Conservation (phyloP, 768 basidiomycete species). For the Suillus placidus region DNA sequence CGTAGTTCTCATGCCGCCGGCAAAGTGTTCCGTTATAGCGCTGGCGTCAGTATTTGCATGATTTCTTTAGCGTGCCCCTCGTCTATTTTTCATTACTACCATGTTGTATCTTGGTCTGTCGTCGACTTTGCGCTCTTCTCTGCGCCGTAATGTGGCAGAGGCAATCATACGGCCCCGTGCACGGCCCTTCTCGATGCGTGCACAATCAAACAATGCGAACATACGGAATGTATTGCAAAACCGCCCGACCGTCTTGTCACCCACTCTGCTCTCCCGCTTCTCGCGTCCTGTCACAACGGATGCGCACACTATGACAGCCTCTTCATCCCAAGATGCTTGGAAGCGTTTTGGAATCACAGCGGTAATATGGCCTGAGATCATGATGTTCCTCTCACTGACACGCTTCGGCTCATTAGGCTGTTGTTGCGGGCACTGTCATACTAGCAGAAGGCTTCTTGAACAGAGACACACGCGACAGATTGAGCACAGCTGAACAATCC, state of each 20-base stretch:
- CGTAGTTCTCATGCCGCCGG: constrained; percentile 4
- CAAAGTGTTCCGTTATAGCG: not conserved
- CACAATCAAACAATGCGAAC: constrained; percentile 31
- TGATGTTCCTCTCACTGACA: not conserved
- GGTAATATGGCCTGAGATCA: constrained; percentile 36
- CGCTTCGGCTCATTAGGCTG: constrained; percentile 45
- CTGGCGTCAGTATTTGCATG: not conserved
- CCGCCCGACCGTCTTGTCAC: constrained; percentile 25
- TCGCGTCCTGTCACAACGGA: constrained; percentile 57
- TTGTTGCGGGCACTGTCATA: constrained; percentile 72
- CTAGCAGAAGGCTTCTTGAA: constrained; percentile 69
- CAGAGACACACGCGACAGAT: constrained; percentile 72
- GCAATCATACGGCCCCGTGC: constrained; percentile 21
- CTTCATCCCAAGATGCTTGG: constrained; percentile 48
- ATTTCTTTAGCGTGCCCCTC: not conserved
- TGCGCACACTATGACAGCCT: constrained; percentile 36
- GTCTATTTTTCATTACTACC: constrained; percentile 12
- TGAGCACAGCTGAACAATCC: constrained; percentile 62
- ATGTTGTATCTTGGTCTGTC: constrained; percentile 24
- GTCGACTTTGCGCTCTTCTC: constrained; percentile 16
- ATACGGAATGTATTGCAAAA: constrained; percentile 34
- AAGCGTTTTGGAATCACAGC: constrained; percentile 55
- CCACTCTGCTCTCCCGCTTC: constrained; percentile 27
- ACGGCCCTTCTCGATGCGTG: constrained; percentile 26
- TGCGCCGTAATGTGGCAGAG: constrained; percentile 26